These are phyloP conservation scores for Diaporthe eres DNA, from an alignment of 2,329 filamentous ascomycete genomes.

Conservation along the genomic window DNA sequence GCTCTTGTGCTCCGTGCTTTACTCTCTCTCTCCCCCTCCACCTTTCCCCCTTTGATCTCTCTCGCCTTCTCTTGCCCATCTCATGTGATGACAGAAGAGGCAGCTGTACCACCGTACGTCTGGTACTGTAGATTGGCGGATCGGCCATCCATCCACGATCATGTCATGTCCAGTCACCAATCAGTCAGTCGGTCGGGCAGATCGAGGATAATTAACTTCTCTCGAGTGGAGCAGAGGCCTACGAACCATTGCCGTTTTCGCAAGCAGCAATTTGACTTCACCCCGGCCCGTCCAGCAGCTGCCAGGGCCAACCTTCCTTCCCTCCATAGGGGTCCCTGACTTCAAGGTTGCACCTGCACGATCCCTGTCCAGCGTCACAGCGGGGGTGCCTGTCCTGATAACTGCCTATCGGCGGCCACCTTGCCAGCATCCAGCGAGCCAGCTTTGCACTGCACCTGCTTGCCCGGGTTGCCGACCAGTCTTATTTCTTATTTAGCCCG, in stretches of 20 bases:
- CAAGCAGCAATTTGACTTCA: constrained; percentile 34
- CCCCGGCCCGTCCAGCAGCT: not conserved
- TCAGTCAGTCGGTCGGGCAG: constrained; percentile 16
- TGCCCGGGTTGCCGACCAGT: constrained; percentile 2
- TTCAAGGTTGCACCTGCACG: constrained; percentile 24
- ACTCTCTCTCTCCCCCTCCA: not conserved
- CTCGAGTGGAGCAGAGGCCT: constrained; percentile 7
- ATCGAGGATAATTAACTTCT: constrained; percentile 15
- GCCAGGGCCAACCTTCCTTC: constrained; percentile 18
- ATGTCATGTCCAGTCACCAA: constrained; percentile 25
- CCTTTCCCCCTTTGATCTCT: constrained; percentile 16
- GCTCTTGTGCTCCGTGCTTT: not conserved
- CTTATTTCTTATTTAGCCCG: constrained; percentile 1
- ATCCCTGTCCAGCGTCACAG: constrained; percentile 35
- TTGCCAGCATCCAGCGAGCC: too few relatives aligned
- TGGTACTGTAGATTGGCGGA: constrained; percentile 11
- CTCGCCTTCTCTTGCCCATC: not conserved
- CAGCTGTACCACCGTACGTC: not conserved
- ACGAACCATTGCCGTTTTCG: constrained; percentile 36
- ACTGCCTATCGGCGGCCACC: not conserved
- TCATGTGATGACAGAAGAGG: not conserved
- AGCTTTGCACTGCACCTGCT: not conserved
- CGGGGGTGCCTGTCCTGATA: constrained; percentile 27
- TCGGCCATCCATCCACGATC: constrained; percentile 9
- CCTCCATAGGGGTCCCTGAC: constrained; percentile 25